Percentiles rank a stretch among this genome's conserved stretches.
Evolutionary conservation across 148 eudicot genomes (phyloP).

Genomic region (Talinum fruticosum): DNA sequence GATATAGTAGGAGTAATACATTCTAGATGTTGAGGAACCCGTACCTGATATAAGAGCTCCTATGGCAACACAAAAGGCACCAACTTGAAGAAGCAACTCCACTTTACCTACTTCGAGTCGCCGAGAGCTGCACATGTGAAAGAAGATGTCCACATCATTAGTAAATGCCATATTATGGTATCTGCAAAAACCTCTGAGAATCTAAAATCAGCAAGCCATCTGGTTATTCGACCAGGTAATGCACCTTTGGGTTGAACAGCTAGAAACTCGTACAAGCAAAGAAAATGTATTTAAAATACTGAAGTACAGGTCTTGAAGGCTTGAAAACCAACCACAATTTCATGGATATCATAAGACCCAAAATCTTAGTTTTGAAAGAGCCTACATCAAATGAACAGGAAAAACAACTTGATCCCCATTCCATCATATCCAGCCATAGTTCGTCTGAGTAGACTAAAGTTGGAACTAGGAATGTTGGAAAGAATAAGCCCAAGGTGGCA

Average conservation of each 20-base stretch:
- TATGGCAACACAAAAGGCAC: constrained; percentile 80
- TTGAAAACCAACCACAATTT: neutral
- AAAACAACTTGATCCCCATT: neutral
- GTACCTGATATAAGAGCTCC: constrained; percentile 92
- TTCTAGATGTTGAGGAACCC: neutral
- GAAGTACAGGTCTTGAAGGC: neutral
- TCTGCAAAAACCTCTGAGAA: neutral
- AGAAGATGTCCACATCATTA: constrained; percentile 12
- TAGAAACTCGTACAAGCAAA: neutral
- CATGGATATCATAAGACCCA: neutral
- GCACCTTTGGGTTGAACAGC: neutral
- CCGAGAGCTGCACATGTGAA: constrained; percentile 67
- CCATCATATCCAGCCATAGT: neutral
- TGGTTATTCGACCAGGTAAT: neutral
- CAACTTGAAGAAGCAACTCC: constrained; percentile 97
- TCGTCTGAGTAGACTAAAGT: neutral
- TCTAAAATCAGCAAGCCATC: neutral
- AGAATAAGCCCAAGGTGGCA: neutral
- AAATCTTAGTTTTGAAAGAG: neutral
- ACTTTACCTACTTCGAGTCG: constrained; percentile 97
- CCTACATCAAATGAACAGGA: neutral
- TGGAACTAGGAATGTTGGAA: neutral
- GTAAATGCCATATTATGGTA: neutral
- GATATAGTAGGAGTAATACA: neutral
- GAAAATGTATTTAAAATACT: neutral